Evolutionary conservation across 78 protist genomes (phyloP), one percentile per base, ranked within the genome.

Genomic region (Dictyostelium purpureum): DNA sequence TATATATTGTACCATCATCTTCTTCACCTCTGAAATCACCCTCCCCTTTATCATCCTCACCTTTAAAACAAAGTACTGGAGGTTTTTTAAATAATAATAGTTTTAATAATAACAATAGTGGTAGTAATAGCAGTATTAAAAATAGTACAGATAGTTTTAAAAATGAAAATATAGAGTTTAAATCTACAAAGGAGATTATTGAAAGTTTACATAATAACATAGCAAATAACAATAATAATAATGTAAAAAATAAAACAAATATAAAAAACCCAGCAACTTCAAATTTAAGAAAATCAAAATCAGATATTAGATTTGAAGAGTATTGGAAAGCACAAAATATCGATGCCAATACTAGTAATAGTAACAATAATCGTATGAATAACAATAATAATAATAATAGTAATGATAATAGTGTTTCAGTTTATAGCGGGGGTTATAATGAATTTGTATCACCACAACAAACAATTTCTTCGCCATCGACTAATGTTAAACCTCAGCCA

Each of bases 211-310:
- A 57, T 28, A 10, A 12, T 26, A 9, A 52, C 21, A 21, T 24
- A 9, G n/a, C 43, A 6, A 40, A 7, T 40, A 10, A n/a, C 35
- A 67, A 19, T 2, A 33, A 12, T 21, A 38, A 33, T 38, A n/a
- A 37, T 33, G 19, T 24, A 1, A 10, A 9, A 18, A 7, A 16
- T 19, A 12, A 37, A 77, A 43, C 69, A 77, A 12, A 14, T 31
- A 18, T 21, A 57, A 12, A 66, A 49, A 59, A 63, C 37, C 16
- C 4, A 66, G 21, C 71, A n/a, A 59, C 59, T 42, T 56, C 85
- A 59, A 31, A 6, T 19, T 35, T 79, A 5, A 79, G 77, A 51
- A 79, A 79, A 24, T 79, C 88, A 49, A 79, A 79, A 49, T 79
- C 88, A 6, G 88, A 79, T 66, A 2, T 79, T 6, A 24, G 38